Base-by-base conservation (phyloP, 2,329 filamentous ascomycete genomes). In the Alternaria sp. region DNA sequence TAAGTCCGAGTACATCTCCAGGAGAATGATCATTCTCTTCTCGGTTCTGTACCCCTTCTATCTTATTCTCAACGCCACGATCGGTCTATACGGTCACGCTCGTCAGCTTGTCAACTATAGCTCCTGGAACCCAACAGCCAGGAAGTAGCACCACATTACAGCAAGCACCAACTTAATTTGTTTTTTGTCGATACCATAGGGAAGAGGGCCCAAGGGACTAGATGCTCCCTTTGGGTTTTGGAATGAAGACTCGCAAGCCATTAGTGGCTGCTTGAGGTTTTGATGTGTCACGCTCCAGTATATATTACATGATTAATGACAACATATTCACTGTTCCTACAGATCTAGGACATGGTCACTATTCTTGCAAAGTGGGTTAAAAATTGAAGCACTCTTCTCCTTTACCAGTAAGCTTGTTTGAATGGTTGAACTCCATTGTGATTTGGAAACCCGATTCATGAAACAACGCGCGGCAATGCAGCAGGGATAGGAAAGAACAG, bases 81-180 rank as follows among this genome's bases (percentile, higher is more conserved):
- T 82, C 68, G 80, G 80, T 9, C 68, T 82, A 14, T 82, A 80
- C 57, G 80, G 79, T 6, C 80, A 82, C 59, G 80, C 80, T 29
- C 72, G 80, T 60, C 79, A 82, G 63, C 67, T 81, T 31, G 78
- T 80, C 51, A 77, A 73, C 52, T 82, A 82, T 61, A 78, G 75
- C 54, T 78, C 75, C 14, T 82, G 80, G 81, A 82, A 83, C 61
- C 79, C 81, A n/a, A 83, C 81, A 2, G 77, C 77, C 28, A 69
- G 78, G 56, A 74, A 65, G 56, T 75, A 63, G 55, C 29, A 34
- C 31, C 17, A 36, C 33, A 48, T 46, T 34, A 24, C 11, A 34
- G 11, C 21, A 24, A 26, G 14, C 11, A 34, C 14, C 21, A 24
- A 26, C 21, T 26, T 34, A 48, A 26, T 48, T 26, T 48, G 14